Conservation (phyloP, 208 protist species). For the Leishmania martiniquensis region DNA sequence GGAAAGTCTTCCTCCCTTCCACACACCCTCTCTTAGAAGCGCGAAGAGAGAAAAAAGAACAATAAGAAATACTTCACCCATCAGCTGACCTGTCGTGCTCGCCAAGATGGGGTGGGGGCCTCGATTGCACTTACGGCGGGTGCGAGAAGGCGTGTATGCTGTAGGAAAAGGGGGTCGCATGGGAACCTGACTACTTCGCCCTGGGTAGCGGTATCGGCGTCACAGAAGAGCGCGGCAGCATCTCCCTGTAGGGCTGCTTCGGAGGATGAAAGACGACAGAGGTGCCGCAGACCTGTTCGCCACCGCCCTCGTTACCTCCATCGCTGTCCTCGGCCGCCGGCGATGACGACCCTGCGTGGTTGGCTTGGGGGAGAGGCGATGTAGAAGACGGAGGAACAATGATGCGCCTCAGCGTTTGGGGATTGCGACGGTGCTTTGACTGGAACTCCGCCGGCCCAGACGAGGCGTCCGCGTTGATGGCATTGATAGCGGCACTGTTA, state of each 20-base stretch:
- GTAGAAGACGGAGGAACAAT: constrained; percentile 14
- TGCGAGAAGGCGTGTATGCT: background rate
- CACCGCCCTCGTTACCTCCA: background rate
- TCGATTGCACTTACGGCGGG: background rate
- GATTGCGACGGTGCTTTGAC: constrained; percentile 24
- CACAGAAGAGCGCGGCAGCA: background rate
- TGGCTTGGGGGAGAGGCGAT: background rate
- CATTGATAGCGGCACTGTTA: background rate
- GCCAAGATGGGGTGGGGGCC: background rate
- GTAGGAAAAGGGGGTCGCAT: background rate
- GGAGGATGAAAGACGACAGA: background rate
- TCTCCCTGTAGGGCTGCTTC: background rate
- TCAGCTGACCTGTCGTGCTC: background rate
- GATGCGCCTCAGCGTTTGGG: constrained; percentile 29
- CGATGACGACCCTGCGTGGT: constrained; percentile 1
- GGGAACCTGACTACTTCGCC: no score
- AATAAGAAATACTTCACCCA: background rate
- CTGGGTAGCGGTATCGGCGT: background rate
- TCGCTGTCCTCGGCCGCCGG: constrained; percentile 13
- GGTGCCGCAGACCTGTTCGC: background rate
- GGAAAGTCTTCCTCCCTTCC: no score
- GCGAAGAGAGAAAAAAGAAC: background rate
- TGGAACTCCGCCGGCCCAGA: background rate
- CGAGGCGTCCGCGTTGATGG: background rate
- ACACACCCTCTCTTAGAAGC: no score